These are phyloP conservation scores for Populus tomentosa DNA, from an alignment of 441 rosid genomes.

Conservation along the genomic window DNA sequence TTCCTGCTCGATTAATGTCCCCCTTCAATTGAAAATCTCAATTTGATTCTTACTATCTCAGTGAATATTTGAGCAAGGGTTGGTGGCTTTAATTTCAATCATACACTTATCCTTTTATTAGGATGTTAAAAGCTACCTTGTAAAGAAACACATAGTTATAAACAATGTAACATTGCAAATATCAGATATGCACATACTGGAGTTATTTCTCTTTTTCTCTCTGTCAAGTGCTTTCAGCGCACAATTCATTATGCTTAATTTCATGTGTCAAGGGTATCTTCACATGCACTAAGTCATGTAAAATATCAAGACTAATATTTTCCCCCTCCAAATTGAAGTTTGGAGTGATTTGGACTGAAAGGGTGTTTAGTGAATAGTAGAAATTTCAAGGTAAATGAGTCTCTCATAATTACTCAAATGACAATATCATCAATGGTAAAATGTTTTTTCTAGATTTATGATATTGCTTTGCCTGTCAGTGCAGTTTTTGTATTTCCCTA, in stretches of 20 bases:
- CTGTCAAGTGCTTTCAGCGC: background rate
- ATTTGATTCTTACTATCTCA: background rate
- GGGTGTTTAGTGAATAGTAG: background rate
- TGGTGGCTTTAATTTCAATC: no score
- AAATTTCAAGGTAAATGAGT: background rate
- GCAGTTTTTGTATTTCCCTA: background rate
- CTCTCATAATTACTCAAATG: background rate
- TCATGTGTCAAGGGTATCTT: no score
- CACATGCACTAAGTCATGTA: no score
- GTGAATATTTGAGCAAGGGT: no score
- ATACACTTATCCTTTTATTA: background rate
- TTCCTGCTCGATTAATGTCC: background rate
- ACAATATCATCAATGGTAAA: background rate
- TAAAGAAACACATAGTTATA: background rate
- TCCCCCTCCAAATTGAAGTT: background rate
- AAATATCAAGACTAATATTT: background rate
- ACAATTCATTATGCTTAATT: background rate
- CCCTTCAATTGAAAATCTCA: background rate
- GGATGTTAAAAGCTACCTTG: background rate
- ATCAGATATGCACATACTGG: background rate
- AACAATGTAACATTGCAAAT: background rate
- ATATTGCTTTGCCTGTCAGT: background rate
- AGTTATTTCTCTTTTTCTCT: background rate
- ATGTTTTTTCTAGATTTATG: no score
- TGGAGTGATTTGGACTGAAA: background rate